A percentile compares a stretch with the other conserved stretches of the same genome.
Conservation (phyloP, 2,329 filamentous ascomycete species). For the Penicillium crustosum region DNA sequence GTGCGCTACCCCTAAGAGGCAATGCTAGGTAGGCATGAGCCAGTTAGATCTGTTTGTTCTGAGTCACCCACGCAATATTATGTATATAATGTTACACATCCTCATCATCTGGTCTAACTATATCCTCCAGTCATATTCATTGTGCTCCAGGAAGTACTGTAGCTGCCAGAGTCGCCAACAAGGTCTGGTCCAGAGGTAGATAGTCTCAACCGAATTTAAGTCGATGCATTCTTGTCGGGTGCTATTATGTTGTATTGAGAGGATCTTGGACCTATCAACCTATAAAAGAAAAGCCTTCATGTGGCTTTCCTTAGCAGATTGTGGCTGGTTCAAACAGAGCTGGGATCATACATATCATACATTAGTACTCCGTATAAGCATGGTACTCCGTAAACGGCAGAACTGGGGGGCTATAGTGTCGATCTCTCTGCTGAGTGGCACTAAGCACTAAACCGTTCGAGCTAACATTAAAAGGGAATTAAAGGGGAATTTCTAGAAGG, state of each 20-base stretch:
- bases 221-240: neutral
- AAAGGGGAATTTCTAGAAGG: neutral
- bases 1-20: neutral
- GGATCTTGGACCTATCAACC: neutral
- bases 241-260: neutral
- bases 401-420: neutral
- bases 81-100: conserved; percentile 8
- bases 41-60: neutral
- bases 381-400: neutral
- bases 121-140: neutral
- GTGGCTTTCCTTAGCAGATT: neutral
- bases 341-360: no score
- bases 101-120: conserved; percentile 1
- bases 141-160: neutral
- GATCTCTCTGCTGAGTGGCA: neutral
- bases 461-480: neutral
- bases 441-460: neutral
- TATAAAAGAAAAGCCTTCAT: neutral
- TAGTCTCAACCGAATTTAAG: neutral
- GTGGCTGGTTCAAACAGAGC: neutral
- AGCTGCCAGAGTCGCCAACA: neutral
- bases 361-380: no score
- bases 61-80: neutral
- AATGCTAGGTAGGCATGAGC: neutral
- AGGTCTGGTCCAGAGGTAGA: neutral